Evolutionary conservation across 371 early-diverging fungal genomes (phyloP).

Genomic region (Funneliformis caledonium): DNA sequence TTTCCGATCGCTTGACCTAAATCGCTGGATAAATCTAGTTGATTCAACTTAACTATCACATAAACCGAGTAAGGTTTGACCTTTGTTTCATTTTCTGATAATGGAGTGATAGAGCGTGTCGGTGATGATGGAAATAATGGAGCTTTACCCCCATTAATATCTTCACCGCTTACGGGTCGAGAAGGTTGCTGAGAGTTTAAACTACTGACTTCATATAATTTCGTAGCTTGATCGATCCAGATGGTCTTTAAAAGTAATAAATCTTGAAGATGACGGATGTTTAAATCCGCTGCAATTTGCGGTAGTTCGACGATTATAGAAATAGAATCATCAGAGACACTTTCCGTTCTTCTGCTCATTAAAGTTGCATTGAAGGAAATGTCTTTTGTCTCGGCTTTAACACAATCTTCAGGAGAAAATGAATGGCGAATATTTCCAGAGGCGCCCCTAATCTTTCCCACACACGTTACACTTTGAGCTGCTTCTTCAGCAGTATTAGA

Average conservation of each 20-base stretch:
- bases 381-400: slow-evolving; percentile 64
- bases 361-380: slow-evolving; percentile 64
- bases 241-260: slow-evolving; percentile 67
- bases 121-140: neutral
- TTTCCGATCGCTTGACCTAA: slow-evolving; percentile 81
- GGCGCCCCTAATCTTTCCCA: slow-evolving; percentile 62
- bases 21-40: slow-evolving; percentile 65
- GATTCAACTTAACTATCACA: slow-evolving; percentile 55
- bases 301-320: slow-evolving; percentile 68
- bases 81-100: slow-evolving; percentile 31
- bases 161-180: neutral
- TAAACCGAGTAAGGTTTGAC: slow-evolving; percentile 57
- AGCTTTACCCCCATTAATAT: neutral
- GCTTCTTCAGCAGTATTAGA: slow-evolving; percentile 57
- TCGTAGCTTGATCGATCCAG: slow-evolving; percentile 67
- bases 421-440: slow-evolving; percentile 73
- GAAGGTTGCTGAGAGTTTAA: slow-evolving; percentile 42
- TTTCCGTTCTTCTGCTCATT: slow-evolving; percentile 47
- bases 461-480: slow-evolving; percentile 61
- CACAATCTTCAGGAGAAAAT: slow-evolving; percentile 84
- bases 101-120: slow-evolving; percentile 15
- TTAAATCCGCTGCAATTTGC: slow-evolving; percentile 59
- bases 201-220: slow-evolving; percentile 47
- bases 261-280: slow-evolving; percentile 82
- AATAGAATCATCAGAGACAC: slow-evolving; percentile 55